Evolutionary conservation across 495 filamentous ascomycete genomes (phyloP), one percentile per base, ranked within the genome.

Genomic region (Daldinia concentrica): DNA sequence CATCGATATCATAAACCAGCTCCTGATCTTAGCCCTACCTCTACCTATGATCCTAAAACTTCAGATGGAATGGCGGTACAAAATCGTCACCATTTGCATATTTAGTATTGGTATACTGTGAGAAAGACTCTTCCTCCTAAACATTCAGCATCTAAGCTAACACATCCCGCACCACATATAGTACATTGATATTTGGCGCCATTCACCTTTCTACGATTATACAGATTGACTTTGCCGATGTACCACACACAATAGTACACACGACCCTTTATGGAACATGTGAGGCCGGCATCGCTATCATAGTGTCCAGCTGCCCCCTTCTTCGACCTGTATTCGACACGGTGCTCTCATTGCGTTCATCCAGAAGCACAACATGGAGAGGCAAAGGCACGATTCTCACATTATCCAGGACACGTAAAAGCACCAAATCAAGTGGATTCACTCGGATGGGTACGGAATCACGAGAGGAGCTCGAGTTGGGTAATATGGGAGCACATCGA

Each of bases 101-200:
- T 81, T 81, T 52, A 19, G 78, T 17, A 68, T 82, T 3, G 77
- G 79, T 5, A 71, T 77, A 50, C 79, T 82, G 81, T 81, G 69
- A 64, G 80, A 63, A 54, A 58, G 50, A 36, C 43, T 14, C 17
- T 6, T 43, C 4, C 4, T 27, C 36, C 50, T 14, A 12, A 39
- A n/a, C 4, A 43, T 1, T 1, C 27, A 27, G 4, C 12, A 26
- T 30, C 11, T 45, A 36, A 51, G 24, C 67, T 74, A 43, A 74
- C 39, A 19, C 7, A 14, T 34, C 11, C n/a, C 30, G 29, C 22
- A 32, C 19, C 51, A 8, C 32, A 58, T 50, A 11, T 45, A 74
- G 72, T 6, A 60, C 72, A 14, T 14, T 74, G 4, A 22, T 58
- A 50, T 71, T 74, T 50, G 68, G 63, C 14, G 34, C 29, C 19